Base-by-base conservation (phyloP, 768 basidiomycete species). In the Mycena indigotica region DNA sequence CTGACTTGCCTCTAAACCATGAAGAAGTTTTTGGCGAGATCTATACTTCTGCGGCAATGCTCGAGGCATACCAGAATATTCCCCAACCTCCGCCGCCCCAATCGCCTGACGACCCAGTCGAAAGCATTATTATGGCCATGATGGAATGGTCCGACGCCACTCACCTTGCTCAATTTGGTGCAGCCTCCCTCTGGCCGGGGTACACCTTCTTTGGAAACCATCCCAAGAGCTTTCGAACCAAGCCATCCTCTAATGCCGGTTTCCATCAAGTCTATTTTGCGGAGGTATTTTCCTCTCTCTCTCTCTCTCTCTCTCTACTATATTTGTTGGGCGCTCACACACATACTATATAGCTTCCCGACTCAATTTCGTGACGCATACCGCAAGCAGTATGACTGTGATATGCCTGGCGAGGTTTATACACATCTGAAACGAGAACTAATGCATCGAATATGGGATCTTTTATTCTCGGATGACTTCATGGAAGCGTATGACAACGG, bases 401-500 rank as follows among this genome's bases (percentile, higher is more conserved):
- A 45, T 23, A 45, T 45, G 41, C 41, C 41, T 8, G 41, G 24
- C 0, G 19, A 45, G 19, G 41, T 45, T 23, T 45, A 10, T 23
- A 45, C 41, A 6, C 66, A 72, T 52, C 70, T 70, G 53, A 61
- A 66, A 12, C 68, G 63, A 1, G 70, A 71, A 48, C 52, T 71
- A 10, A 63, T 72, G 35, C 71, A 73, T 35, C 66, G 50, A 1
- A 50, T 63, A 13, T 72, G 69, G 71, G 32, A 55, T 1, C 40
- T 67, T 8, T 28, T 72, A 2, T 53, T 73, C 3, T 59, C 61
- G 8, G 53, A 53, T 5, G 63, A 69, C 1, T 68, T 73, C 32
- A 60, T 71, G 5, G 35, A 69, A 6, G 71, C 69, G 0, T 70
- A 67, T 28, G 21, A 53, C 3, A 38, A 69, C 55, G 70, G 72